Conservation (phyloP, 2,329 filamentous ascomycete genomes). For the Pseudocercospora crystallina region DNA sequence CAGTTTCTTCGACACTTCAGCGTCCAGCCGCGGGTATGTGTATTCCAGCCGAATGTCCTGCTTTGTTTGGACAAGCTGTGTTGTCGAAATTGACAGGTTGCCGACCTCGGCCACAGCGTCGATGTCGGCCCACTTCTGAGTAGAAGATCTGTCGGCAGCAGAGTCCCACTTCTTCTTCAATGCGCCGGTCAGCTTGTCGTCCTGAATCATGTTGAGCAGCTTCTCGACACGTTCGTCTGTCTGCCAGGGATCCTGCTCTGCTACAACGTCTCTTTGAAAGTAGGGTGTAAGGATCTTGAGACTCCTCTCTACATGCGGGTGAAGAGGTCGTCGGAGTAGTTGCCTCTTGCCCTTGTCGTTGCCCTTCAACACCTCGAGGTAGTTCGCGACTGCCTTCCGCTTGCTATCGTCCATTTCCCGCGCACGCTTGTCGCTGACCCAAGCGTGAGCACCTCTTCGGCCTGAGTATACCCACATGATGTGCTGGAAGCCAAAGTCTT, state of each 20-base stretch:
- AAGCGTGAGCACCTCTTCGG: conserved; percentile 92
- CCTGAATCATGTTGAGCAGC: conserved; percentile 81
- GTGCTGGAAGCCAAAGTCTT: conserved; percentile 96
- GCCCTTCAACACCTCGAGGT: conserved; percentile 86
- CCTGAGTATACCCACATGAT: conserved; percentile 99
- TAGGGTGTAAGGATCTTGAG: conserved; percentile 79
- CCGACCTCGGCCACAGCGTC: conserved; percentile 78
- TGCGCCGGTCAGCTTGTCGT: conserved; percentile 72
- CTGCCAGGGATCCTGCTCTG: conserved; percentile 82
- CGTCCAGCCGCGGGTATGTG: conserved; percentile 94
- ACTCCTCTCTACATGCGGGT: conserved; percentile 85
- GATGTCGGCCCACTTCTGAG: conserved; percentile 91
- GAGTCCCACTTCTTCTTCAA: conserved; percentile 90
- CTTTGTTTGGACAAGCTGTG: conserved; percentile 79
- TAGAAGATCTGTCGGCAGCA: conserved; percentile 71
- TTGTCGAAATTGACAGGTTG: conserved; percentile 61
- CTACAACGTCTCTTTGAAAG: conserved; percentile 80
- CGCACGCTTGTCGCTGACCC: conserved; percentile 91
- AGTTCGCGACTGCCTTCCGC: conserved; percentile 80
- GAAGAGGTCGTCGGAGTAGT: conserved; percentile 79
- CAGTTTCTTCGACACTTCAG: conserved; percentile 94
- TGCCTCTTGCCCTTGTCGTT: conserved; percentile 80
- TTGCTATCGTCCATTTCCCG: conserved; percentile 82
- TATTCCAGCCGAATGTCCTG: conserved; percentile 97
- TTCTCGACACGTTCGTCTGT: conserved; percentile 69